A percentile compares a stretch with the other conserved stretches of the same genome.
phyloP scores from a whole-genome alignment of 2,329 filamentous ascomycete species.

The Pseudogymnoascus verrucosus region DNA sequence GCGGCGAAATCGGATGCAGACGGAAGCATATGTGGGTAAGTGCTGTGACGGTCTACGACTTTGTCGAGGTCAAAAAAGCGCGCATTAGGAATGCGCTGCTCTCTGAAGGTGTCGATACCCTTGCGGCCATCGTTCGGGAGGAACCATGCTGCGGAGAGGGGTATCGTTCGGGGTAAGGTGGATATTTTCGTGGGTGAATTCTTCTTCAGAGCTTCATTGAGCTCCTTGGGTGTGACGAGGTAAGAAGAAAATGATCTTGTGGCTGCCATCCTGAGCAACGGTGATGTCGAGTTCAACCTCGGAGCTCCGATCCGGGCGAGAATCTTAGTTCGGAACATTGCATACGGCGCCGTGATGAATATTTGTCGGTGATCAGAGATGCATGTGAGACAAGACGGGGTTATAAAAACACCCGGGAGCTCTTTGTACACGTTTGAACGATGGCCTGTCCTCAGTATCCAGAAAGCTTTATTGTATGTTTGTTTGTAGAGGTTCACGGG shows the following conservation, averaged over 20 bases:
- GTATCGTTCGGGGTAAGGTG: conserved; percentile 73
- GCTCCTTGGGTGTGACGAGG: conserved; percentile 76
- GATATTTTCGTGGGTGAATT: conserved; percentile 74
- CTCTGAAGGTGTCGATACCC: conserved; percentile 72
- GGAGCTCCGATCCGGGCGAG: conserved; percentile 10
- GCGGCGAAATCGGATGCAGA: conserved; percentile 70
- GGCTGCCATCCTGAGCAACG: conserved; percentile 29
- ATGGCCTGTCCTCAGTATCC: neutral
- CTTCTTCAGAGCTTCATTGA: conserved; percentile 72
- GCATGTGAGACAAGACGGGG: conserved; percentile 1
- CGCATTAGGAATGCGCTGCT: conserved; percentile 77
- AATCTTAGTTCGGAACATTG: conserved; percentile 6
- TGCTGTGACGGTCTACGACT: conserved; percentile 76
- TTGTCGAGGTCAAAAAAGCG: conserved; percentile 96
- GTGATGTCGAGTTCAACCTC: conserved; percentile 7
- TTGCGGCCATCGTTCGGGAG: conserved; percentile 83
- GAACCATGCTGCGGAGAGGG: conserved; percentile 92
- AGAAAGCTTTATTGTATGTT: neutral
- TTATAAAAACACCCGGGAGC: neutral
- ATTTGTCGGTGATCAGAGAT: neutral
- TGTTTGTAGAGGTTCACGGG: conserved; percentile 1
- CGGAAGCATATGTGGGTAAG: conserved; percentile 96
- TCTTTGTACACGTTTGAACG: neutral
- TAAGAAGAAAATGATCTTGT: conserved; percentile 65
- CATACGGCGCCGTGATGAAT: neutral